phyloP scores from a whole-genome alignment of 1,139 yeast species.

The Lodderomyces beijingensis region DNA sequence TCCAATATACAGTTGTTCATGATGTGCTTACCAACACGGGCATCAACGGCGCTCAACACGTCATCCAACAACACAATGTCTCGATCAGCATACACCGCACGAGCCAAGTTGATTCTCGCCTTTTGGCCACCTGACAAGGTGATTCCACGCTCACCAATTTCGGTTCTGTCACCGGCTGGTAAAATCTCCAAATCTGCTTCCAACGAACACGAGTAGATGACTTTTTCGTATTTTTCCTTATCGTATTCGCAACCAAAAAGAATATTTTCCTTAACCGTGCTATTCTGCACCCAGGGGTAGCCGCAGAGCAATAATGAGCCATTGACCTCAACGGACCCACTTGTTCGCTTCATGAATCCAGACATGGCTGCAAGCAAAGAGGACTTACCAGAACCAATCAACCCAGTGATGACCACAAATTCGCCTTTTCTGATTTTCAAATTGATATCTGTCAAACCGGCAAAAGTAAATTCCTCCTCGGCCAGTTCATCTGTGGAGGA shows the following conservation, averaged over 20 bases:
- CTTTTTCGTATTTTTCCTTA: slow-evolving; percentile 23
- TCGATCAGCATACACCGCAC: slow-evolving; percentile 40
- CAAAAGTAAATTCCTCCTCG: slow-evolving; percentile 9
- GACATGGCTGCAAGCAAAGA: slow-evolving; percentile 52
- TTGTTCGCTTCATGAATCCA: slow-evolving; percentile 48
- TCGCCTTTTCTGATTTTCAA: slow-evolving; percentile 41
- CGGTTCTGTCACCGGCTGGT: slow-evolving; percentile 43
- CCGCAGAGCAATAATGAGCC: slow-evolving; percentile 47
- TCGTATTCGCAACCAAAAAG: slow-evolving; percentile 28
- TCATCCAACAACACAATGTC: slow-evolving; percentile 43
- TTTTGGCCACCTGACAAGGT: slow-evolving; percentile 50
- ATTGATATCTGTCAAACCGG: slow-evolving; percentile 17
- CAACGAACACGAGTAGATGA: slow-evolving; percentile 34
- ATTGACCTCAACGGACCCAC: slow-evolving; percentile 36
- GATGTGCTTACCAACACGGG: slow-evolving; percentile 45
- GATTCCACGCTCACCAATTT: slow-evolving; percentile 47
- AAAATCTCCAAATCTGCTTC: slow-evolving; percentile 33
- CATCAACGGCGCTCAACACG: slow-evolving; percentile 48
- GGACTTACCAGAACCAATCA: slow-evolving; percentile 71
- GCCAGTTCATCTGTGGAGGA: slow-evolving; percentile 6
- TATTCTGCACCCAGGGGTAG: slow-evolving; percentile 46
- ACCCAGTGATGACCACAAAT: slow-evolving; percentile 66
- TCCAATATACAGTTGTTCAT: slow-evolving; percentile 37
- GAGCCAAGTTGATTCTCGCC: slow-evolving; percentile 43
- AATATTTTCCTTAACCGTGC: slow-evolving; percentile 39